Conservation (phyloP, 2,329 filamentous ascomycete genomes). For the Aspergillus sp. region DNA sequence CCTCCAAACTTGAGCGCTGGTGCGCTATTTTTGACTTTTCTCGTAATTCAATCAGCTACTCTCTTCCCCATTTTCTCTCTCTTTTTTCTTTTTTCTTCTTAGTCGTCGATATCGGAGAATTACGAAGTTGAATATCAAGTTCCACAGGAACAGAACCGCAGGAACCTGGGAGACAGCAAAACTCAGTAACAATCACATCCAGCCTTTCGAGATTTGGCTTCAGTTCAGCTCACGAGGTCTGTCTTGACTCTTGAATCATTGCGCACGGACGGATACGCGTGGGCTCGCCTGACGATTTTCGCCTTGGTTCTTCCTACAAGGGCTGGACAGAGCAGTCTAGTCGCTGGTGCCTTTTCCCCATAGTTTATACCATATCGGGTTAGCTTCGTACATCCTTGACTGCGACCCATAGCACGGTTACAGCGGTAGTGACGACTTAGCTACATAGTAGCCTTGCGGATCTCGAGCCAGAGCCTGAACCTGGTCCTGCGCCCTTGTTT, state of each 20-base stretch:
- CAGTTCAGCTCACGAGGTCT: slow-evolving; percentile 28
- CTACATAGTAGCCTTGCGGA: slow-evolving; percentile 18
- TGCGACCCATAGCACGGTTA: slow-evolving; percentile 15
- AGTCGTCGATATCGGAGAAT: slow-evolving; percentile 15
- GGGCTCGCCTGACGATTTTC: slow-evolving; percentile 23
- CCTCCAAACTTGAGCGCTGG: slow-evolving; percentile 5
- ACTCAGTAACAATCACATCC: slow-evolving; percentile 9
- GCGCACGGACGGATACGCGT: slow-evolving; percentile 27
- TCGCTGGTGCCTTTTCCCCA: slow-evolving; percentile 13
- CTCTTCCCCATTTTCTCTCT: slow-evolving; percentile 4
- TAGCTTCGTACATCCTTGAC: slow-evolving; percentile 12
- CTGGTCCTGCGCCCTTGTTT: slow-evolving; percentile 13
- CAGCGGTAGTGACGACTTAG: slow-evolving; percentile 18
- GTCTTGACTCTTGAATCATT: slow-evolving; percentile 10
- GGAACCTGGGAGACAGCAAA: slow-evolving; percentile 24
- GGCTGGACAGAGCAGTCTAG: slow-evolving; percentile 4
- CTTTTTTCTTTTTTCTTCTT: neutral
- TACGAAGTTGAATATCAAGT: slow-evolving; percentile 15
- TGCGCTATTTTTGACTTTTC: slow-evolving; percentile 19
- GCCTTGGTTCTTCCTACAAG: slow-evolving; percentile 11
- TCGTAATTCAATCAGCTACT: slow-evolving; percentile 11
- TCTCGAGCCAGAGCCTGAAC: slow-evolving; percentile 17
- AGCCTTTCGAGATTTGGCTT: slow-evolving; percentile 13
- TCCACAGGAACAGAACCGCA: slow-evolving; percentile 25
- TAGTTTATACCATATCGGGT: slow-evolving; percentile 14